Evolutionary conservation across 768 basidiomycete species (phyloP), one percentile per base, ranked within the genome.

Genomic region (Lactarius vividus): DNA sequence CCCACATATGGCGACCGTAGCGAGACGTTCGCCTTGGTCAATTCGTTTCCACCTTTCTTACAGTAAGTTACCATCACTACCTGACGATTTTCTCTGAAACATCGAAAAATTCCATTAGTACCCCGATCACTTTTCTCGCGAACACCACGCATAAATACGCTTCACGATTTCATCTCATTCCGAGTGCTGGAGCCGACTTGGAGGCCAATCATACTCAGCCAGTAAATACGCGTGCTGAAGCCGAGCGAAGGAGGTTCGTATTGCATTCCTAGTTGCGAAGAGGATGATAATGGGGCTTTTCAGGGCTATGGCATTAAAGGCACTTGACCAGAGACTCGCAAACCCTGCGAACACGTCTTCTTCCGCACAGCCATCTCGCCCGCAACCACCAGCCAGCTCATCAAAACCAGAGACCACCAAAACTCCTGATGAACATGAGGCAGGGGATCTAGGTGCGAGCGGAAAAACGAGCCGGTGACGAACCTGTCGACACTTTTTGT

Each of bases 41-140:
- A 88, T 64, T 99, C 96, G 94, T 99, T 99, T 84, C 97, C 97
- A 67, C 94, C 96, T 18, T 86, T 96, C 74, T 77, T 94, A 69
- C 92, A 97, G 96, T 98, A 70, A 55, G 70, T 55, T 3, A n/a
- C 6, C 26, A 23, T 46, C n/a, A 18, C 29, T 59, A 28, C 20
- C 29, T 16, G 13, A 46, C 56, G 42, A 31, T 61, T n/a, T n/a
- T n/a, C n/a, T 60, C 44, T 57, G 23, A 53, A n/a, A 28, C 52
- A 33, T n/a, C 11, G 3, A 16, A 49, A 11, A 26, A 23, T 23
- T 37, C 26, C 37, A 57, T 40, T 64, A 96, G 95, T 71, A 84
- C 84, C 65, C 92, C 89, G 49, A 79, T 98, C 61, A 83, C 85
- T 28, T 69, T 83, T 39, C 80, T 89, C 26, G 87, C 87, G 31